A percentile compares a stretch with the other conserved stretches of the same genome.
Conservation (phyloP, 169 alveolate species). For the Perkinsus olseni region DNA sequence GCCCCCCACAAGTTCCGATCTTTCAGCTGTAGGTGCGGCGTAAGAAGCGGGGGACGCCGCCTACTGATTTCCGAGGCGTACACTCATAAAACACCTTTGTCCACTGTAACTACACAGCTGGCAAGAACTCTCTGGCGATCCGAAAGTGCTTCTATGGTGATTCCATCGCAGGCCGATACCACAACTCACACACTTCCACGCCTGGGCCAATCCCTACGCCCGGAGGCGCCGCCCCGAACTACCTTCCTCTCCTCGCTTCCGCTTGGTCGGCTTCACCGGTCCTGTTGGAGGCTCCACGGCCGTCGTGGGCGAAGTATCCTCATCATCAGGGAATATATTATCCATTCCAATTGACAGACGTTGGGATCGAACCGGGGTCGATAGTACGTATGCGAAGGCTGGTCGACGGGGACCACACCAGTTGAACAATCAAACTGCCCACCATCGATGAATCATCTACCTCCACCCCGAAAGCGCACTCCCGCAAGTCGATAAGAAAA, state of each 20-base stretch:
- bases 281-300: neutral
- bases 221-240: neutral
- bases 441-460: neutral
- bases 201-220: too few species aligned
- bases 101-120: too few species aligned
- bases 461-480: neutral
- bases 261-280: neutral
- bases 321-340: neutral
- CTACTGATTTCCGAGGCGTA: too few species aligned
- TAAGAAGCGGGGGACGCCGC: too few species aligned
- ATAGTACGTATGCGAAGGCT: neutral
- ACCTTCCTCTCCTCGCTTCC: neutral
- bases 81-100: too few species aligned
- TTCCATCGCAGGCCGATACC: too few species aligned
- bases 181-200: too few species aligned
- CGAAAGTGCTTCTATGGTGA: too few species aligned
- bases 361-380: neutral
- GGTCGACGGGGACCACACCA: neutral
- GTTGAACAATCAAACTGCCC: neutral
- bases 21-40: too few species aligned
- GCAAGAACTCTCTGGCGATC: too few species aligned
- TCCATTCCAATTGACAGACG: neutral
- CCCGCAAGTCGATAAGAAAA: neutral
- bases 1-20: too few species aligned
- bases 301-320: neutral